Conservation (phyloP, 208 protist species). For the Leishmania lainsoni region DNA sequence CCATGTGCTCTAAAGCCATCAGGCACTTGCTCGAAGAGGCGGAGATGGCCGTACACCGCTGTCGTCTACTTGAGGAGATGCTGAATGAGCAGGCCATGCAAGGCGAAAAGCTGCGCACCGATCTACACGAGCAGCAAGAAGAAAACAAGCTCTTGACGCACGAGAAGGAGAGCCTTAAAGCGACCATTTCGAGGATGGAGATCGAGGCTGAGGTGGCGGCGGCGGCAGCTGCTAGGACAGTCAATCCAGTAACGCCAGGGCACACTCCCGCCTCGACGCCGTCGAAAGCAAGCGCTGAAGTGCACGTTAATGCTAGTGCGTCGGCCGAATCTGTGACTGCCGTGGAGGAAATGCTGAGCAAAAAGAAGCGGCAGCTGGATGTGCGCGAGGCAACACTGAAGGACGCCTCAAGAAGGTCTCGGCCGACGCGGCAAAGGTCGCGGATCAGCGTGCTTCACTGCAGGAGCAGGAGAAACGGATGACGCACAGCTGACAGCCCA, state of each 20-base stretch:
- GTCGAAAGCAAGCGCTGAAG: slow-evolving; percentile 1
- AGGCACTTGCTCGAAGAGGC: slow-evolving; percentile 39
- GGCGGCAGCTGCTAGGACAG: slow-evolving; percentile 4
- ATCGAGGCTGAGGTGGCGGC: slow-evolving; percentile 42
- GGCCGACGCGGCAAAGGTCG: slow-evolving; percentile 46
- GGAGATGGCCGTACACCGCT: slow-evolving; percentile 51
- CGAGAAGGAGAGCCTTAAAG: slow-evolving; percentile 44
- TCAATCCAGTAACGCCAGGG: background rate
- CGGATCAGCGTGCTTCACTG: slow-evolving; percentile 44
- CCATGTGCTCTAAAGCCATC: slow-evolving; percentile 48
- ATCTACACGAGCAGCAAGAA: slow-evolving; percentile 42
- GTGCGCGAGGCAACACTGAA: slow-evolving; percentile 66
- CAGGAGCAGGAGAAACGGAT: slow-evolving; percentile 46
- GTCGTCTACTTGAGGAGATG: slow-evolving; percentile 47
- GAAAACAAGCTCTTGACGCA: slow-evolving; percentile 54
- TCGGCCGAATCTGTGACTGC: background rate
- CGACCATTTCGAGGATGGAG: slow-evolving; percentile 37
- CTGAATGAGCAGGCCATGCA: slow-evolving; percentile 52
- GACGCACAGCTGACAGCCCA: slow-evolving; percentile 30
- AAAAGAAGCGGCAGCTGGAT: slow-evolving; percentile 53
- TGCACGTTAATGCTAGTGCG: background rate
- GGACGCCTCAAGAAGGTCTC: slow-evolving; percentile 69
- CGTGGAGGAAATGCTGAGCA: slow-evolving; percentile 29
- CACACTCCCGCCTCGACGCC: slow-evolving; percentile 5
- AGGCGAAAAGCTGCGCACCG: slow-evolving; percentile 41